Evolutionary conservation across 2,329 filamentous ascomycete species (phyloP).

Genomic region (Colletotrichum lindemuthianum): DNA sequence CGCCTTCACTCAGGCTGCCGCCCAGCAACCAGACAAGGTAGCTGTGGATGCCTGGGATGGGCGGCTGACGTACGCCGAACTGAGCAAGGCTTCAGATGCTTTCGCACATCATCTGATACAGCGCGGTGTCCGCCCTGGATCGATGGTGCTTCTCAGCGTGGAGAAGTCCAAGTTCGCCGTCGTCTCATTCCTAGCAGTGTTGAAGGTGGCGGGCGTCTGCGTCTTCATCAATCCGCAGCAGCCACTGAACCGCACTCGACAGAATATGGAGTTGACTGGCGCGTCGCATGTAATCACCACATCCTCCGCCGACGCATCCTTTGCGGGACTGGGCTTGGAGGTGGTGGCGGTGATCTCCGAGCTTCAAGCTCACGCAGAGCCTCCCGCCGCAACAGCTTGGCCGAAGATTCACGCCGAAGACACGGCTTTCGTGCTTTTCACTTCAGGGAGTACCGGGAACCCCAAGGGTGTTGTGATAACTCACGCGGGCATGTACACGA

Average conservation of each 20-base stretch:
- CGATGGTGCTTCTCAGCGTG: conserved; percentile 44
- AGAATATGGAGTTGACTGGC: conserved; percentile 5
- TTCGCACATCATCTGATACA: conserved; percentile 3
- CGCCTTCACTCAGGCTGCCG: not conserved
- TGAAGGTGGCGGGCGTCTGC: conserved; percentile 42
- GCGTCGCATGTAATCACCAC: conserved; percentile 5
- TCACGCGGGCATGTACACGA: conserved; percentile 40
- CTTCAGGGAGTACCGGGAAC: conserved; percentile 61
- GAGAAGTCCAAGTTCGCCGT: conserved; percentile 39
- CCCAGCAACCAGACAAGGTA: not conserved
- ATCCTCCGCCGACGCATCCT: not conserved
- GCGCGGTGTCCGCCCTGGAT: conserved; percentile 42
- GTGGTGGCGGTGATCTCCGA: not conserved
- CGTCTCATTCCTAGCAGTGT: conserved; percentile 39
- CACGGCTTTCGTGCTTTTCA: conserved; percentile 56
- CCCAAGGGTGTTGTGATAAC: conserved; percentile 62
- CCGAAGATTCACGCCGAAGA: not conserved
- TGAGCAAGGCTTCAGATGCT: conserved; percentile 12
- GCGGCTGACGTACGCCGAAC: conserved; percentile 14
- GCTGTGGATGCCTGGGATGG: conserved; percentile 22
- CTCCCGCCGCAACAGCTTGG: not conserved
- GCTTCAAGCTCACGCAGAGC: not conserved
- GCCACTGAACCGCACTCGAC: not conserved
- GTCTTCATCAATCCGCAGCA: conserved; percentile 34
- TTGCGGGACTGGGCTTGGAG: not conserved